These are phyloP conservation scores for Colletotrichum noveboracense DNA, from an alignment of 2,329 filamentous ascomycete species.

Conservation along the genomic window DNA sequence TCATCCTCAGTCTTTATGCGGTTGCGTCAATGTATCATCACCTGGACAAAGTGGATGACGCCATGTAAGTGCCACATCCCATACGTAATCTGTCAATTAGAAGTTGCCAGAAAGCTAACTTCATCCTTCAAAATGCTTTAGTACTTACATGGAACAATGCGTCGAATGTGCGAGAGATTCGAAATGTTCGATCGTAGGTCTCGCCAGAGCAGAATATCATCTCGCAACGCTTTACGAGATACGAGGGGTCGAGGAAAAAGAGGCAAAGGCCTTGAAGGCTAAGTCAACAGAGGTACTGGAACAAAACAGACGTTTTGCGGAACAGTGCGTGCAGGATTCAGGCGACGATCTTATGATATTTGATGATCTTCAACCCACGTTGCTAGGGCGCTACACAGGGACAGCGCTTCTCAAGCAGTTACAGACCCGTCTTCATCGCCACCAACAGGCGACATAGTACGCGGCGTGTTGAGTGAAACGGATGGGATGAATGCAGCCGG, in stretches of 20 bases:
- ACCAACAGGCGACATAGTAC: fast-evolving
- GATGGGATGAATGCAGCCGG: neutral
- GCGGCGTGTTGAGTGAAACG: fast-evolving
- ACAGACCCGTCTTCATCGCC: neutral
- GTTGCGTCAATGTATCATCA: neutral
- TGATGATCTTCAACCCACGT: neutral
- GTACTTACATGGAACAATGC: neutral
- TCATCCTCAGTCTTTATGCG: neutral
- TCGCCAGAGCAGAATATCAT: neutral
- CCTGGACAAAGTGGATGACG: neutral
- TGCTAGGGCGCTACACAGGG: neutral
- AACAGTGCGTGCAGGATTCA: neutral
- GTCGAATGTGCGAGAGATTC: neutral
- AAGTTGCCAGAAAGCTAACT: fast-evolving
- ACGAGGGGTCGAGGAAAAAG: fast-evolving
- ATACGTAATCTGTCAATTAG: fast-evolving
- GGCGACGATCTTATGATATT: neutral
- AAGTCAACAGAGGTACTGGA: neutral
- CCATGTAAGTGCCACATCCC: neutral
- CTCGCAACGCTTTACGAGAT: neutral
- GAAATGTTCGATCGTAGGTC: neutral
- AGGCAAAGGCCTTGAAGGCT: fast-evolving
- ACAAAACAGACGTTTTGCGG: neutral
- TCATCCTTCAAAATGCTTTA: fast-evolving
- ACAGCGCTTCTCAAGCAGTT: neutral